Evolutionary conservation across 164 flowering plant genomes (phyloP).

Genomic region (Platanus orientalis): DNA sequence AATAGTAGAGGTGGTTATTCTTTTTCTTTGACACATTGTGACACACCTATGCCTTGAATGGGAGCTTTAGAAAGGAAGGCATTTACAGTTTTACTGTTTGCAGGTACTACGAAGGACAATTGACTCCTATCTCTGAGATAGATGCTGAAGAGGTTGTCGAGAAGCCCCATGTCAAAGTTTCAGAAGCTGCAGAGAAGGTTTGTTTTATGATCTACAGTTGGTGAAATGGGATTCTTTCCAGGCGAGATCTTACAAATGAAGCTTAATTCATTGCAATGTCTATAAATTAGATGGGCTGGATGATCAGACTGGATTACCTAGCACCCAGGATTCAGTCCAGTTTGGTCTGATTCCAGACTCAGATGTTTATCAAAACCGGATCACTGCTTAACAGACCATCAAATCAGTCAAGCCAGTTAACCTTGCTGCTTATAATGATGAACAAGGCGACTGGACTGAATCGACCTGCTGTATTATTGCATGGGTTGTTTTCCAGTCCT

Average conservation of each 20-base stretch:
- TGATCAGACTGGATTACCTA: too few relatives aligned
- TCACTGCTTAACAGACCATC: too few relatives aligned
- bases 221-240: too few relatives aligned
- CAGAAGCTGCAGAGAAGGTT: conserved; percentile 90
- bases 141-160: conserved; percentile 44
- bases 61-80: background rate
- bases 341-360: too few relatives aligned
- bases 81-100: conserved; percentile 6
- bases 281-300: background rate
- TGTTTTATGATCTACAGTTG: conserved; percentile 2
- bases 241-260: background rate
- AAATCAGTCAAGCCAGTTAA: too few relatives aligned
- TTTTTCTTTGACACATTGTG: background rate
- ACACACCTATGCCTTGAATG: background rate
- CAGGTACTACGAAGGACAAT: conserved; percentile 92
- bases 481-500: too few relatives aligned
- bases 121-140: conserved; percentile 59
- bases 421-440: too few relatives aligned
- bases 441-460: too few relatives aligned
- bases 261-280: background rate
- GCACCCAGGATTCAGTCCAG: too few relatives aligned
- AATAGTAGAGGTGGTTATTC: background rate
- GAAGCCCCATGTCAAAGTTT: conserved; percentile 40
- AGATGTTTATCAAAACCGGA: too few relatives aligned
- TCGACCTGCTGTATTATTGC: too few relatives aligned